These are phyloP conservation scores for Stachybotrys elegans DNA, from an alignment of 2,329 filamentous ascomycete genomes.

Conservation along the genomic window DNA sequence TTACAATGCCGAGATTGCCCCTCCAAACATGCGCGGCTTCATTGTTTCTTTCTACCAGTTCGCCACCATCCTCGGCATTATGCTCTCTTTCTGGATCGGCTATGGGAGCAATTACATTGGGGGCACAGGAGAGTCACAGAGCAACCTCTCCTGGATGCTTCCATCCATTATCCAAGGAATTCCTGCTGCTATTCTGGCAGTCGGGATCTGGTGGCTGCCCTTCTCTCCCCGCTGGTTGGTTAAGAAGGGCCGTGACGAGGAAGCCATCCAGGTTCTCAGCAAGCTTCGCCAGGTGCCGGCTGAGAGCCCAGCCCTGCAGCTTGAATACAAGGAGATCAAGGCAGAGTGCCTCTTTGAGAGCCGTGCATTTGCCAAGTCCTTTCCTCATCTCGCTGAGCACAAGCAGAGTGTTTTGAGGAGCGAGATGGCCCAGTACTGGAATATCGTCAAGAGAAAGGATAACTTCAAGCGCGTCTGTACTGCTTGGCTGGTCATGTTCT, in stretches of 20 bases:
- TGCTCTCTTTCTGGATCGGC: slow-evolving; percentile 43
- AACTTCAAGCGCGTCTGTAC: slow-evolving; percentile 60
- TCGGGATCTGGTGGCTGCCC: slow-evolving; percentile 74
- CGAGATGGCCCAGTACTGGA: slow-evolving; percentile 45
- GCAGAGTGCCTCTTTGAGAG: slow-evolving; percentile 75
- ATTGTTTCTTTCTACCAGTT: slow-evolving; percentile 62
- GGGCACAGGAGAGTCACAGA: slow-evolving; percentile 36
- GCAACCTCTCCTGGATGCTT: slow-evolving; percentile 37
- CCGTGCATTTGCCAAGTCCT: slow-evolving; percentile 57
- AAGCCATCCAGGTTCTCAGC: slow-evolving; percentile 52
- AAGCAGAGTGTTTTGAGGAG: slow-evolving; percentile 35
- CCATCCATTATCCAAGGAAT: slow-evolving; percentile 41
- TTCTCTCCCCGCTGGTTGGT: slow-evolving; percentile 74
- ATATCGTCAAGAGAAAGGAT: slow-evolving; percentile 40
- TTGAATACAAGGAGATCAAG: slow-evolving; percentile 81
- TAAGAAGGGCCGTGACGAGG: slow-evolving; percentile 63
- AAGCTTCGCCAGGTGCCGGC: slow-evolving; percentile 55
- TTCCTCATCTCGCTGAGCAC: slow-evolving; percentile 36
- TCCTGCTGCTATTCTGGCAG: slow-evolving; percentile 48
- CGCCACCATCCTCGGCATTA: slow-evolving; percentile 53
- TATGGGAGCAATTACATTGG: slow-evolving; percentile 43
- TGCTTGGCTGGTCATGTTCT: slow-evolving; percentile 59
- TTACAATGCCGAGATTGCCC: slow-evolving; percentile 48
- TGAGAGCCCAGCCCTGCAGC: slow-evolving; percentile 62
- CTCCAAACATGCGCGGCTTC: slow-evolving; percentile 62